phyloP scores from a whole-genome alignment of 805 yeast genomes.

The Candida sphagnicola region DNA sequence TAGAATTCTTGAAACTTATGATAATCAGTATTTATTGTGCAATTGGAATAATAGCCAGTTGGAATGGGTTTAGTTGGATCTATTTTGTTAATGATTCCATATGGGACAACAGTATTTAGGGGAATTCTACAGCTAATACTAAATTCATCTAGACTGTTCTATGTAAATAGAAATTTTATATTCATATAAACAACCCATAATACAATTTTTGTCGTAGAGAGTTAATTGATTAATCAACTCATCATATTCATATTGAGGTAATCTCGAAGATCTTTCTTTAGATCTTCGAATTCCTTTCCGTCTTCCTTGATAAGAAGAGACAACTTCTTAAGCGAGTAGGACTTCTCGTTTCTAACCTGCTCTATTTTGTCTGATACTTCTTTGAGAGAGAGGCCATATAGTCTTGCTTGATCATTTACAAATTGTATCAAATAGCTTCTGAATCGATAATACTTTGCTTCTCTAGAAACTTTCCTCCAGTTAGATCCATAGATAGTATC shows the following conservation, averaged over 20 bases:
- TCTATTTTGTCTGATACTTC: not conserved
- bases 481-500: conserved; percentile 1
- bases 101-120: conserved; percentile 6
- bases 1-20: conserved; percentile 78
- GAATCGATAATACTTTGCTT: not conserved
- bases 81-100: conserved; percentile 78
- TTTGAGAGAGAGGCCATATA: not conserved
- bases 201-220: too few species aligned
- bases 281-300: too few species aligned
- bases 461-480: not conserved
- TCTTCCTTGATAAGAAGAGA: not conserved
- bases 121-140: not conserved
- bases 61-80: conserved; percentile 87
- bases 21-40: conserved; percentile 81
- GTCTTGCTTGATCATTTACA: conserved; percentile 1
- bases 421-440: conserved; percentile 1
- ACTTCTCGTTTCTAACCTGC: not conserved
- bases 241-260: too few species aligned
- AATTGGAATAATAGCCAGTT: conserved; percentile 77
- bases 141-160: too few species aligned
- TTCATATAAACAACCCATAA: too few species aligned
- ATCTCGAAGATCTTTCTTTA: too few species aligned
- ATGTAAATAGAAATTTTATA: too few species aligned
- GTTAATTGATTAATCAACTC: too few species aligned
- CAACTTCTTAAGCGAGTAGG: not conserved